A percentile compares a stretch with the other conserved stretches of the same genome.
phyloP scores from a whole-genome alignment of 75 land plant species.

The Adiantum capillusveneris region DNA sequence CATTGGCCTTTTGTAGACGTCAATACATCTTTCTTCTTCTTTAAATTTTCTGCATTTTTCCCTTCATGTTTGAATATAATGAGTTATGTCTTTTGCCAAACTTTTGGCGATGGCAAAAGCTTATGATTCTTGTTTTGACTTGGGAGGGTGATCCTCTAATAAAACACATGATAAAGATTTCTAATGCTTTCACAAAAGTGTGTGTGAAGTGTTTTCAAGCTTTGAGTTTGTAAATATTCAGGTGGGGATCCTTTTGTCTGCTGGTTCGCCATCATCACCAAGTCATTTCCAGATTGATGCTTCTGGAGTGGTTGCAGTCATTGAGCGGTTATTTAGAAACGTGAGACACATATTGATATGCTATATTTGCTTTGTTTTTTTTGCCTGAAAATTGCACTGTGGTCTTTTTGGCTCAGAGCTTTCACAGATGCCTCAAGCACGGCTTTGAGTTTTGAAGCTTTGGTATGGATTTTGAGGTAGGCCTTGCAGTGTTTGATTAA shows the following conservation, averaged over 20 bases:
- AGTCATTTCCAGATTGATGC: slow-evolving; percentile 29
- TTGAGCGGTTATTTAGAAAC: slow-evolving; percentile 52
- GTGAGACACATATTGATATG: slow-evolving; percentile 19
- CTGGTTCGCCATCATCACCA: slow-evolving; percentile 38
- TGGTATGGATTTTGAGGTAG: slow-evolving; percentile 77
- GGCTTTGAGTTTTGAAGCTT: slow-evolving; percentile 61
- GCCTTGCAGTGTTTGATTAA: not conserved
- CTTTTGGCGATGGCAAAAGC: too few relatives aligned
- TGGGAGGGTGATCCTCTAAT: too few relatives aligned
- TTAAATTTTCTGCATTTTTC: too few relatives aligned
- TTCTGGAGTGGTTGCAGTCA: slow-evolving; percentile 59
- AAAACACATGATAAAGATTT: too few relatives aligned
- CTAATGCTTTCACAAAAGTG: too few relatives aligned
- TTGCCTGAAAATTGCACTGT: not conserved
- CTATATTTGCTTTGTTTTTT: not conserved
- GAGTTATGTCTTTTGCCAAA: too few relatives aligned
- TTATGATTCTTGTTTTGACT: too few relatives aligned
- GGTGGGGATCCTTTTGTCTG: slow-evolving; percentile 63
- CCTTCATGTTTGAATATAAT: too few relatives aligned
- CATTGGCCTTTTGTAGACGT: too few relatives aligned
- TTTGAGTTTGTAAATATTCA: slow-evolving; percentile 16
- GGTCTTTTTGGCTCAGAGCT: not conserved
- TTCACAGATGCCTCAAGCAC: slow-evolving; percentile 13
- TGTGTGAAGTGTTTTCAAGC: too few relatives aligned
- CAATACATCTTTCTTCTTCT: too few relatives aligned